A percentile compares a stretch with the other conserved stretches of the same genome.
These are phyloP conservation scores for Fusarium poae DNA, from an alignment of 2,329 filamentous ascomycete genomes.

Conservation along the genomic window DNA sequence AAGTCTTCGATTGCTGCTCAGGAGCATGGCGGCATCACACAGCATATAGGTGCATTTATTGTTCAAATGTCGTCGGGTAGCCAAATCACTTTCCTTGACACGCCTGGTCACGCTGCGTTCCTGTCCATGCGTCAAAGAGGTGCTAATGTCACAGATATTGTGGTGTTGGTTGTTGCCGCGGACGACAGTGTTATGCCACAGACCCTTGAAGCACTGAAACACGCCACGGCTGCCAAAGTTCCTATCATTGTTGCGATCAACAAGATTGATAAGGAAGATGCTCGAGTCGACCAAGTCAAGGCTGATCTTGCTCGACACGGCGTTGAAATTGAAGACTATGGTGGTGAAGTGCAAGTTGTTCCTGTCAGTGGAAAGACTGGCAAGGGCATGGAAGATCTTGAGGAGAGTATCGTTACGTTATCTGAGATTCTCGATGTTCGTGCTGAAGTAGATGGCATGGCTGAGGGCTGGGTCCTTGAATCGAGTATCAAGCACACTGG, in stretches of 20 bases:
- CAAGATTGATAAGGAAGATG: constrained; percentile 92
- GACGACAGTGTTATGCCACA: constrained; percentile 99
- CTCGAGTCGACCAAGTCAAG: constrained; percentile 86
- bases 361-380: constrained; percentile 94
- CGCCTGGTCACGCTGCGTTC: constrained; percentile 95
- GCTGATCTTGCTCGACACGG: constrained; percentile 85
- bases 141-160: constrained; percentile 95
- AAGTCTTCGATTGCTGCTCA: constrained; percentile 91
- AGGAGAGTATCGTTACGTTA: constrained; percentile 88
- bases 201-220: constrained; percentile 95
- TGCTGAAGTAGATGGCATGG: constrained; percentile 79
- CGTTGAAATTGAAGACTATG: constrained; percentile 93
- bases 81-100: constrained; percentile 95
- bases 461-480: constrained; percentile 95
- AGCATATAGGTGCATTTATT: constrained; percentile 98
- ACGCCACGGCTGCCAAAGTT: constrained; percentile 86
- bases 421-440: constrained; percentile 93
- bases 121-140: constrained; percentile 95
- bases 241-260: constrained; percentile 98
- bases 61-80: constrained; percentile 89
- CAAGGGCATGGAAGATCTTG: constrained; percentile 88
- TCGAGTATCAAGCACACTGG: constrained; percentile 88
- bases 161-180: constrained; percentile 93
- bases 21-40: constrained; percentile 97
- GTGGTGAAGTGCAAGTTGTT: constrained; percentile 93